Evolutionary conservation across 352 stramenopile genomes (phyloP), one percentile per base, ranked within the genome.

Genomic region (Phytopythium litorale): DNA sequence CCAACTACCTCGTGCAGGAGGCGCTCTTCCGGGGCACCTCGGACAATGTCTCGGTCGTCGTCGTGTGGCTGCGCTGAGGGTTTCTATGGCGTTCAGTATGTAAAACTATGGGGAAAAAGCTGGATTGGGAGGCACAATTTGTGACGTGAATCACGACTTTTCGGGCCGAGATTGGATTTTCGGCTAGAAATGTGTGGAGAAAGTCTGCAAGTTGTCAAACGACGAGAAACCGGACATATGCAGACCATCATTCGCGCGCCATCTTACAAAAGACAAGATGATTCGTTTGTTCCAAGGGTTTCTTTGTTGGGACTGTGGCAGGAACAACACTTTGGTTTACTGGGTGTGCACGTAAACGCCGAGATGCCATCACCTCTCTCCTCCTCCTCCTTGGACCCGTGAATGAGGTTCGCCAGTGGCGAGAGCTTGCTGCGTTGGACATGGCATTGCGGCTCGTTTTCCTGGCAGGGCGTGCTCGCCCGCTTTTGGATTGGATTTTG

Each of bases 21-120:
- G 91, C 91, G 18, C 76, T 97, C 8, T 89, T 94, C 51, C 73
- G 92, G 23, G 92, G 92, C 60, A 97, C 89, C 7, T 89, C 76
- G 3, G 92, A 98, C 78, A 98, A 98, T 52, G 85, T 97, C 7
- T 96, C 88, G 12, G 92, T 98, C 23, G 79, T 96, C 48, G 88
- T 97, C 53, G 72, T 98, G 12, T 98, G 89, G 87, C 78, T 97
- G 64, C 81, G 84, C 53, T 92, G 76, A 56, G 23, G 30, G 19
- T 21, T 51, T 33, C 4, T 18, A 52, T 51, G 45, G 25, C 15
- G 45, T 51, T 51, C 25, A 51, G 45, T 49, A 49, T 49, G 42
- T 49, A 49, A 49, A 25, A 49, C n/a, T 49, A 51, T 18, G 11
- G 25, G 13, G 25, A 28, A 28, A 23, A 25, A 3, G 46, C n/a